Evolutionary conservation across 371 early-diverging fungal species (phyloP), one percentile per base, ranked within the genome.

Genomic region (Caulochytrium protostelioides): DNA sequence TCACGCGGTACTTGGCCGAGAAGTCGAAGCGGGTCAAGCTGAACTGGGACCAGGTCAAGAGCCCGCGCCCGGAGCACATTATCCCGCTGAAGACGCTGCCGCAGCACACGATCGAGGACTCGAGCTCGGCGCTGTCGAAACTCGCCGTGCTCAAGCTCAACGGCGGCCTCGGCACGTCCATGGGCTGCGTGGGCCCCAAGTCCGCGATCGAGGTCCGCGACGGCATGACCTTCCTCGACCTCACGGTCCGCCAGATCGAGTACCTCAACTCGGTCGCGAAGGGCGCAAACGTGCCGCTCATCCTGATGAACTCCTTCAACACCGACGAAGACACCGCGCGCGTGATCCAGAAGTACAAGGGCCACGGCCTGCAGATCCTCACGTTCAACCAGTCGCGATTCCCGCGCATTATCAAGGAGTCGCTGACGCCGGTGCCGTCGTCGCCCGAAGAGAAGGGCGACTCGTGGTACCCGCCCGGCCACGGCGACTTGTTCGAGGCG

Each of bases 151-250:
- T 99, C 31, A 99, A 99, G 65, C 70, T 99, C 33, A 98, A 99
- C 50, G 98, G 99, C 52, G 99, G 98, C 41, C 74, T 98, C 22
- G 99, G 98, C 39, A 98, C 98, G 18, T 90, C 97, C 30, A 99
- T 99, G 99, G 99, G 99, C 21, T 94, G 92, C 50, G 83, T 89
- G 38, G 99, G 98, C n/a, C 99, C 99, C 38, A 99, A 99, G 62
- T 77, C 78, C 53, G 97, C 87, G 26, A 98, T 99, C 50, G 87
- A 95, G 62, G 95, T 99, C 19, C 77, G 90, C 48, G 91, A 94
- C 49, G 83, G 86, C 20, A 80, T 87, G 79, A 94, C 97, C 40
- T 98, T 99, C 58, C 73, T 99, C 42, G 98, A 99, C 55, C 63
- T 99, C 39, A 85, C 85, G 39, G 97, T 92, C 32, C 83, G 90